Percentiles rank a stretch among this genome's conserved stretches.
These are phyloP conservation scores for Alternaria incomplexa DNA, from an alignment of 2,329 filamentous ascomycete genomes.

Conservation along the genomic window DNA sequence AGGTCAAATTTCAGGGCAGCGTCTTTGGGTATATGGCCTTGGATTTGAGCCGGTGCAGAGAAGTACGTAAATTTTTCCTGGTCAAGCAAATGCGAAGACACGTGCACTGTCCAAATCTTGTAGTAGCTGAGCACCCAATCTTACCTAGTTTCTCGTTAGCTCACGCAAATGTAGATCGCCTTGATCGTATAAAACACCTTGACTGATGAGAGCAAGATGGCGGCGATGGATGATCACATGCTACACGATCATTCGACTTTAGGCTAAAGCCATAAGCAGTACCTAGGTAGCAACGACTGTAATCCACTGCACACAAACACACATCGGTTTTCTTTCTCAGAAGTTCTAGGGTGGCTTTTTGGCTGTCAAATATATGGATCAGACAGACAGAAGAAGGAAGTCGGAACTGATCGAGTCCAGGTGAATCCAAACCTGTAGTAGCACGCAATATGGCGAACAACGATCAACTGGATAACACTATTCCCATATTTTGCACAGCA, in stretches of 20 bases:
- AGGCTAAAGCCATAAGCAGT: neutral
- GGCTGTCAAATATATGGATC: neutral
- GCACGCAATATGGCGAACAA: neutral
- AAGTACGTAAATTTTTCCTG: neutral
- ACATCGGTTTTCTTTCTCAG: neutral
- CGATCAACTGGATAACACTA: neutral
- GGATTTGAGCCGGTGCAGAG: neutral
- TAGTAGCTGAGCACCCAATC: too few species aligned
- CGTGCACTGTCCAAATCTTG: neutral
- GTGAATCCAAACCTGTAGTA: neutral
- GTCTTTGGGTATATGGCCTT: neutral
- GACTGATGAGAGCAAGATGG: too few species aligned
- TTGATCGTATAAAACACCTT: too few species aligned
- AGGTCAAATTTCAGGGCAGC: fast-evolving
- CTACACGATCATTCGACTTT: neutral
- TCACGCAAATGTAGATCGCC: too few species aligned
- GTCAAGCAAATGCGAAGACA: neutral
- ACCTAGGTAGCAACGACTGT: neutral
- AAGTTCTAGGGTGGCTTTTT: neutral
- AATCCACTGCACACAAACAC: neutral
- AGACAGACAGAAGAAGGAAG: neutral
- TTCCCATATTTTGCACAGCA: neutral
- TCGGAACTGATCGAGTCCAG: neutral
- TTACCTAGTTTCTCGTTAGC: too few species aligned
- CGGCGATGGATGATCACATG: too few species aligned